Evolutionary conservation across 176 grass and related monocot genomes (phyloP).

Genomic region (Miscanthus lutarioriparius): DNA sequence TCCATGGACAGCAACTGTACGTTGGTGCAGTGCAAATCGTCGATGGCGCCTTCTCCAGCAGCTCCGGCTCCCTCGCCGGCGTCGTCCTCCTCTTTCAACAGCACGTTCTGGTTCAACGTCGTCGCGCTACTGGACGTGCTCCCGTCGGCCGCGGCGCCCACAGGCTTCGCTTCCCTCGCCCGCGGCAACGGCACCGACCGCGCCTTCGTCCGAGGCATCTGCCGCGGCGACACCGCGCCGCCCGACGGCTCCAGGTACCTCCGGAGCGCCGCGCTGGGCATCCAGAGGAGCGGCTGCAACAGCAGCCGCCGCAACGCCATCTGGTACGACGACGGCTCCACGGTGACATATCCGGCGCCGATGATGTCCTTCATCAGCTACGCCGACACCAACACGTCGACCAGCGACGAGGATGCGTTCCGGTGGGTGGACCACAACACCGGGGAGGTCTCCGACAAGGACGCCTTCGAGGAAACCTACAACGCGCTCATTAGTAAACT

Average conservation of each 20-base stretch:
- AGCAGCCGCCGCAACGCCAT: too few species aligned
- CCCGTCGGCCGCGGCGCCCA: neutral
- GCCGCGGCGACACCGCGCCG: neutral
- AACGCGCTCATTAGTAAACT: too few species aligned
- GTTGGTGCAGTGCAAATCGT: neutral
- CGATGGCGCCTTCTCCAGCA: neutral
- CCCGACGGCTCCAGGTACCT: neutral
- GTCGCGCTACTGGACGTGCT: neutral
- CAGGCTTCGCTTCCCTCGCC: neutral
- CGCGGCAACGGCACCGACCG: neutral
- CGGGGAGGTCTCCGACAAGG: too few species aligned
- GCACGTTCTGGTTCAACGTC: neutral
- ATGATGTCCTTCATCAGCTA: too few species aligned
- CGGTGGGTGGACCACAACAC: too few species aligned
- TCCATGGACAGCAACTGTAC: too few species aligned
- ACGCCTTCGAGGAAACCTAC: too few species aligned
- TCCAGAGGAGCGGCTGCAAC: too few species aligned
- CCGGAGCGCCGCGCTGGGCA: neutral
- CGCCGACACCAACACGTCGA: too few species aligned
- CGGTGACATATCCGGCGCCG: too few species aligned
- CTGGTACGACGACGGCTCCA: too few species aligned
- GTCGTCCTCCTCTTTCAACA: neutral
- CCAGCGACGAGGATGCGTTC: too few species aligned
- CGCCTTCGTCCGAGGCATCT: neutral
- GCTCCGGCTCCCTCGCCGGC: neutral